Evolutionary conservation across 2,329 filamentous ascomycete species (phyloP), one percentile per base, ranked within the genome.

Genomic region (Phoma sp.): DNA sequence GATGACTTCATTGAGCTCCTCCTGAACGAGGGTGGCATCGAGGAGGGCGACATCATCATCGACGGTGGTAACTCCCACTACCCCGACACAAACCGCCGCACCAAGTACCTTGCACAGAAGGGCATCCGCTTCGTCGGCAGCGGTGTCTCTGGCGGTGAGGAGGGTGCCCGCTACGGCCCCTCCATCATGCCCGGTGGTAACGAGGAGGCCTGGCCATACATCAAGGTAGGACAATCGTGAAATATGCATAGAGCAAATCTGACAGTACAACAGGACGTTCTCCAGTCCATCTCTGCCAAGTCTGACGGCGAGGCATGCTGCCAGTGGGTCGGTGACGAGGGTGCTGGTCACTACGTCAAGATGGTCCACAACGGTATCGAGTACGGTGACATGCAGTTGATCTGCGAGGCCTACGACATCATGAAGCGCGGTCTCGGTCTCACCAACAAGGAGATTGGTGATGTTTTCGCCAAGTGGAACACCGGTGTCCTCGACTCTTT

Each of bases 281-380:
- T 99, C 86, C 95, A 99, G 84, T 87, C 87, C 83, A 96, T 99
- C 77, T 86, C 95, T 62, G 95, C 95, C 79, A 98, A 99, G 88
- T 96, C 91, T 79, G 93, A 97, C 74, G 89, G 88, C 73, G 95
- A 99, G 86, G 83, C 95, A 65, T 99, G 95, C 88, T 99, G 95
- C 77, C 95, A 99, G 81, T 99, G 95, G 95, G 95, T 99, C 72
- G 95, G 95, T 83, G 95, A 98, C 81, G 92, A 98, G 80, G 95
- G 95, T 87, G 91, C 95, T 81, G 95, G 95, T 72, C 95, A 99
- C 88, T 99, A 97, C 85, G 93, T 99, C 84, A 99, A 99, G 91
- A 99, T 99, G 95, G 95, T 99, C 62, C 95, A 99, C 89, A 99
- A 99, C 83, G 95, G 95, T 86, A 99, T 99, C 73, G 95, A 99